Percentiles rank a stretch among this genome's conserved stretches.
Conservation (phyloP, 805 yeast genomes). For the Hanseniaspora lindneri region DNA sequence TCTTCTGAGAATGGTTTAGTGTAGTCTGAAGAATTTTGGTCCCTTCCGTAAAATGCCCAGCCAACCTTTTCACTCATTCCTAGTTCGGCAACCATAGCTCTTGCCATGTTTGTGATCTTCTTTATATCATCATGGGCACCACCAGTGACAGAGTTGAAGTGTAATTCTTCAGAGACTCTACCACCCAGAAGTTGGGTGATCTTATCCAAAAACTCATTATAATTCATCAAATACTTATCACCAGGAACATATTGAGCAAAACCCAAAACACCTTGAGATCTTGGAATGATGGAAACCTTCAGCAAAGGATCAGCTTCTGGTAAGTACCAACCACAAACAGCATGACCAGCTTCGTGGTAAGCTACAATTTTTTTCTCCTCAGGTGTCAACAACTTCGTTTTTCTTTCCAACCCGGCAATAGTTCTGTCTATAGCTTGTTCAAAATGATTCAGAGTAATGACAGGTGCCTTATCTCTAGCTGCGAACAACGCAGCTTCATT, state of each 20-base stretch:
- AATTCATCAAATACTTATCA: constrained; percentile 67
- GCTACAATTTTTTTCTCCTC: constrained; percentile 81
- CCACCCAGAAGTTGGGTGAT: constrained; percentile 96
- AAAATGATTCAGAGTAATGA: constrained; percentile 59
- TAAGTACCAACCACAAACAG: constrained; percentile 88
- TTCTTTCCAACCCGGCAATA: constrained; percentile 85
- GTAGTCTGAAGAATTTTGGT: constrained; percentile 40
- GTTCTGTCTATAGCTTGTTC: constrained; percentile 91
- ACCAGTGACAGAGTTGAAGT: constrained; percentile 74
- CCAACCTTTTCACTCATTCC: constrained; percentile 86
- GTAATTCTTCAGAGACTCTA: constrained; percentile 79
- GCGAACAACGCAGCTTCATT: constrained; percentile 92
- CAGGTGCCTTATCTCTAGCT: constrained; percentile 58
- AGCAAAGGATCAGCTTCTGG: constrained; percentile 80
- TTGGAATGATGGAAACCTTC: constrained; percentile 87
- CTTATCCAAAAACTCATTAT: constrained; percentile 64
- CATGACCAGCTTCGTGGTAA: constrained; percentile 94
- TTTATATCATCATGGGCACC: constrained; percentile 92
- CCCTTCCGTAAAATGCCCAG: constrained; percentile 43
- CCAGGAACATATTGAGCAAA: constrained; percentile 91
- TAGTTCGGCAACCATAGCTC: constrained; percentile 72
- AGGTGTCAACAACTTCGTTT: constrained; percentile 62
- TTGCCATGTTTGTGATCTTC: constrained; percentile 80
- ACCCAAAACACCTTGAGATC: constrained; percentile 93
- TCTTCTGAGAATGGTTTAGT: constrained; percentile 85